Base-by-base conservation (phyloP, 495 filamentous ascomycete species). In the Penicillium simplicissimum region DNA sequence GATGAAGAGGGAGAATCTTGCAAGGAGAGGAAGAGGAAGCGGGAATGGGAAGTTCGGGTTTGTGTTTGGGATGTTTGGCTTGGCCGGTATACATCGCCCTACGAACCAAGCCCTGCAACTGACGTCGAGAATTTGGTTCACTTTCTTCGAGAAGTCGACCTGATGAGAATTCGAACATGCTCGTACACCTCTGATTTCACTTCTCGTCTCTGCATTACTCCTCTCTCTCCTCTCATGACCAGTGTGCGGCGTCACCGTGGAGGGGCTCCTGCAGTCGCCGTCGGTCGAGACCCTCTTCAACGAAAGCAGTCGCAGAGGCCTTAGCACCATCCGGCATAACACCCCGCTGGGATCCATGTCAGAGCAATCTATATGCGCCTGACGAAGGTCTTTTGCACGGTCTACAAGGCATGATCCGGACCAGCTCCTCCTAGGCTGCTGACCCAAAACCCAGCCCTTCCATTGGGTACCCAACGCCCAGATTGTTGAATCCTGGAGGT, bases 61-160 rank as follows among this genome's bases (percentile, higher is more conserved):
- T 63, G 68, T 71, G 68, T 71, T 71, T 69, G 66, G 59, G 54
- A 52, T 71, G 68, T 69, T 71, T 68, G 68, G 58, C 55, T 65
- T 60, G 47, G 63, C 57, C 35, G 58, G 61, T 69, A 69, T 67
- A 64, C 59, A 64, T 70, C 62, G 58, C 55, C 49, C 45, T 62
- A 47, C 10, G 37, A 28, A 31, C 14, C 21, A 36, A 34, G n/a
- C 8, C 13, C 23, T 49, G 40, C 33, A 11, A 10, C 43, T 25
- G 23, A 13, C 28, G 7, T 25, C 25, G 1, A 6, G 11, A 37
- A 6, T 52, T 28, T 25, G 1, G 23, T 49, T 42, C 11, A n/a
- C 40, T 19, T 17, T 42, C 7, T 42, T 19, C 14, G 1, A 9
- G 21, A 45, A 45, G 14, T 21, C 14, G 42, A 23, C 15, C 2